Evolutionary conservation across 805 yeast genomes (phyloP).

Genomic region (Phaffomyces opuntiae): DNA sequence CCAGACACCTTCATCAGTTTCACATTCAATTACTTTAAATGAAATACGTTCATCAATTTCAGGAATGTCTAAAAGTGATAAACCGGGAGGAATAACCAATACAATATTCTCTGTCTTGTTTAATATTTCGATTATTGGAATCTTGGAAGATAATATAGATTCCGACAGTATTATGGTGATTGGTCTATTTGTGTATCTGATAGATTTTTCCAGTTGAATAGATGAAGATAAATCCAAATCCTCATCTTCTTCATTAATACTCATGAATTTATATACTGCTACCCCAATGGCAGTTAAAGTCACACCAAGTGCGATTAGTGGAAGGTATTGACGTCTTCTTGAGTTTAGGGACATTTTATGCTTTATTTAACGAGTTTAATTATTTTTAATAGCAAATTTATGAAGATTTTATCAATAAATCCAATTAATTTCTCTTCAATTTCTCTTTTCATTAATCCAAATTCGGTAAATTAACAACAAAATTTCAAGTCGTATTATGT

Average conservation of each 20-base stretch:
- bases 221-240: conserved; percentile 1
- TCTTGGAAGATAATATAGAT: conserved; percentile 19
- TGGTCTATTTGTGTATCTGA: conserved; percentile 17
- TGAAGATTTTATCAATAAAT: too few species aligned
- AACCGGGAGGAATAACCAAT: conserved; percentile 28
- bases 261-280: conserved; percentile 9
- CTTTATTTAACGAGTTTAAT: neutral
- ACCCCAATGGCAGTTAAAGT: conserved; percentile 6
- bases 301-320: conserved; percentile 6
- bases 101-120: conserved; percentile 25
- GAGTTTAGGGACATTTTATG: neutral
- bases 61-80: conserved; percentile 16
- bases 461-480: conserved; percentile 1
- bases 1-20: conserved; percentile 42
- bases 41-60: conserved; percentile 30
- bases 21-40: conserved; percentile 29
- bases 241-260: neutral
- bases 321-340: conserved; percentile 7
- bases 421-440: neutral
- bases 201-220: conserved; percentile 4
- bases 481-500: neutral
- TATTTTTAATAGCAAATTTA: too few species aligned
- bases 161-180: conserved; percentile 21
- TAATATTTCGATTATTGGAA: conserved; percentile 22
- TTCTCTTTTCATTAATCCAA: conserved; percentile 1